phyloP scores from a whole-genome alignment of 768 basidiomycete genomes.

The Pleurotus pulmonarius region DNA sequence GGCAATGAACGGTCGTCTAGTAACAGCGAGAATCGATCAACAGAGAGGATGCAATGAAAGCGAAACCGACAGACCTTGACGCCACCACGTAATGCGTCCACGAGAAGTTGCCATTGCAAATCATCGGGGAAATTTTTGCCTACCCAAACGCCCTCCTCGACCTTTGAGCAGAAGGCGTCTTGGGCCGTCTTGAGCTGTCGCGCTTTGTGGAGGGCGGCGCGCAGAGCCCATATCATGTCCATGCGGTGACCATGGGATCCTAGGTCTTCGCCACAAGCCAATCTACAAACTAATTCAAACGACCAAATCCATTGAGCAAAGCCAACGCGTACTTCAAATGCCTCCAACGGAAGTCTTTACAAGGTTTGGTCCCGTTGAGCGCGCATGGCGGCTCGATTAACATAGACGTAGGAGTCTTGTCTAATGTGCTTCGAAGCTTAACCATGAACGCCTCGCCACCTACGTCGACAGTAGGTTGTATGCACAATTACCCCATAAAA shows the following conservation, averaged over 20 bases:
- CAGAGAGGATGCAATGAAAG: not conserved
- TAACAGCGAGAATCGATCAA: not conserved
- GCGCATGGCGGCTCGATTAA: conserved; percentile 77
- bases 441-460: conserved; percentile 88
- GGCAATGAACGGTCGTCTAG: conserved; percentile 64
- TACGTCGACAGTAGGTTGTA: conserved; percentile 19
- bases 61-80: conserved; percentile 56
- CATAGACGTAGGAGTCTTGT: conserved; percentile 78
- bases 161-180: conserved; percentile 67
- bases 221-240: conserved; percentile 76
- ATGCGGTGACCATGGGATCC: conserved; percentile 56
- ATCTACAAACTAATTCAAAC: conserved; percentile 28
- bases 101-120: conserved; percentile 70
- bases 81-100: conserved; percentile 81
- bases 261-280: conserved; percentile 59
- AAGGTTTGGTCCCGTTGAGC: conserved; percentile 39
- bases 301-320: conserved; percentile 4
- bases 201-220: conserved; percentile 77
- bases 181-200: conserved; percentile 64
- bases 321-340: conserved; percentile 64
- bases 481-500: not conserved
- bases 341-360: conserved; percentile 56
- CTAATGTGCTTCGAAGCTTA: conserved; percentile 75
- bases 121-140: conserved; percentile 61
- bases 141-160: conserved; percentile 45